A percentile compares a stretch with the other conserved stretches of the same genome.
These are phyloP conservation scores for Penicillium oxalicum DNA, from an alignment of 2,329 filamentous ascomycete species.

Conservation along the genomic window DNA sequence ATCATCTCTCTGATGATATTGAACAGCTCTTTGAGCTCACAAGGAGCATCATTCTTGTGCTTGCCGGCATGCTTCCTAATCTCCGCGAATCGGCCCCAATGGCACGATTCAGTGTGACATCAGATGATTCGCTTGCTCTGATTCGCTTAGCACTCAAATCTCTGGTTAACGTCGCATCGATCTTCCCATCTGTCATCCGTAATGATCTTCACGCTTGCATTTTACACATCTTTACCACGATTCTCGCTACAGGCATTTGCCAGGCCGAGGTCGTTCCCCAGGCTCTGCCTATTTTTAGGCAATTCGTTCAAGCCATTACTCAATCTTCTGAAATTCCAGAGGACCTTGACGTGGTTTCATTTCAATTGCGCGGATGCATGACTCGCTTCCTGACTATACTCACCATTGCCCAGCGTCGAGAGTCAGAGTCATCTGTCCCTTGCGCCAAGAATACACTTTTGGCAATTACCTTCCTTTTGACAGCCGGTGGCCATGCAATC, in stretches of 20 bases:
- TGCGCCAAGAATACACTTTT: conserved; percentile 93
- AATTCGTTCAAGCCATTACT: conserved; percentile 75
- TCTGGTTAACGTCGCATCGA: conserved; percentile 86
- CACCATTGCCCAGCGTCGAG: conserved; percentile 44
- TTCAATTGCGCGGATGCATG: conserved; percentile 76
- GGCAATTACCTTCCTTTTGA: conserved; percentile 82
- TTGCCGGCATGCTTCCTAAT: conserved; percentile 82
- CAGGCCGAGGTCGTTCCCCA: conserved; percentile 86
- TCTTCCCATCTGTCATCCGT: conserved; percentile 94
- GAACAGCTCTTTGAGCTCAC: conserved; percentile 97
- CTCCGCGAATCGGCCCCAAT: conserved; percentile 49
- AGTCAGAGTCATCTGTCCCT: conserved; percentile 65
- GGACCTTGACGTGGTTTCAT: conserved; percentile 46
- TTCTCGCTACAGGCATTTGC: conserved; percentile 78
- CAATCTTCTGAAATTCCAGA: conserved; percentile 26
- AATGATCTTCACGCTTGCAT: conserved; percentile 95
- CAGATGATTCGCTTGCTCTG: conserved; percentile 75
- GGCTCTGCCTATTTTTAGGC: conserved; percentile 82
- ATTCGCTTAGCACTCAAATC: conserved; percentile 76
- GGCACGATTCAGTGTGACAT: conserved; percentile 68
- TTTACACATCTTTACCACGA: conserved; percentile 91
- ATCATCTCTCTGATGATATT: conserved; percentile 89
- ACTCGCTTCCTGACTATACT: conserved; percentile 73
- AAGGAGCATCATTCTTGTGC: conserved; percentile 86
- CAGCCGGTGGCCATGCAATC: conserved; percentile 67